Conservation (phyloP, 179 eudicot genomes). For the Amaranthus tricolor region DNA sequence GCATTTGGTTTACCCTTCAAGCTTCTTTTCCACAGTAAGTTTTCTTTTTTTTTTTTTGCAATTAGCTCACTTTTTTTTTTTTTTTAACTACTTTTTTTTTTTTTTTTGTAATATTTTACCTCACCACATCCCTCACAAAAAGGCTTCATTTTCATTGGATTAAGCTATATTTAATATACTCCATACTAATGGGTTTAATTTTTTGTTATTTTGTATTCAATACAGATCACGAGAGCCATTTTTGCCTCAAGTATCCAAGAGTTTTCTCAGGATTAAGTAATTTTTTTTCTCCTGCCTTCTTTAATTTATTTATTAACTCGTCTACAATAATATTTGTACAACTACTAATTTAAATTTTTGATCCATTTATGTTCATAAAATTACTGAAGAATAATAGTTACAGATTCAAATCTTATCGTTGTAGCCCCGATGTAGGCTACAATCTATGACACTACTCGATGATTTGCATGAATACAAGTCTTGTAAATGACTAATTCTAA, state of each 20-base stretch:
- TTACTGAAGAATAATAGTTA: too few relatives aligned
- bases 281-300: background rate
- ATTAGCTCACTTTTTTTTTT: background rate
- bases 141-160: background rate
- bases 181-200: background rate
- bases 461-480: too few relatives aligned
- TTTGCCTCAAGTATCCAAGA: conserved; percentile 80
- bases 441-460: too few relatives aligned
- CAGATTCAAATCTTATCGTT: too few relatives aligned
- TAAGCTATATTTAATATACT: background rate
- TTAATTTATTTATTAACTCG: background rate
- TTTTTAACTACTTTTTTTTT: background rate
- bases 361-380: too few relatives aligned
- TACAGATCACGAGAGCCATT: conserved; percentile 65
- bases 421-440: too few relatives aligned
- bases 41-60: background rate
- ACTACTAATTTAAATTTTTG: too few relatives aligned
- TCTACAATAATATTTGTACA: background rate
- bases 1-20: conserved; percentile 71
- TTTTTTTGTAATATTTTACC: background rate
- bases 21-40: conserved; percentile 62
- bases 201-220: background rate
- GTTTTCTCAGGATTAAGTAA: conserved; percentile 80
- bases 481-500: too few relatives aligned
- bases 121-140: too few relatives aligned